Base-by-base conservation (phyloP, 148 eudicot genomes). In the Nepenthes mirabilis region DNA sequence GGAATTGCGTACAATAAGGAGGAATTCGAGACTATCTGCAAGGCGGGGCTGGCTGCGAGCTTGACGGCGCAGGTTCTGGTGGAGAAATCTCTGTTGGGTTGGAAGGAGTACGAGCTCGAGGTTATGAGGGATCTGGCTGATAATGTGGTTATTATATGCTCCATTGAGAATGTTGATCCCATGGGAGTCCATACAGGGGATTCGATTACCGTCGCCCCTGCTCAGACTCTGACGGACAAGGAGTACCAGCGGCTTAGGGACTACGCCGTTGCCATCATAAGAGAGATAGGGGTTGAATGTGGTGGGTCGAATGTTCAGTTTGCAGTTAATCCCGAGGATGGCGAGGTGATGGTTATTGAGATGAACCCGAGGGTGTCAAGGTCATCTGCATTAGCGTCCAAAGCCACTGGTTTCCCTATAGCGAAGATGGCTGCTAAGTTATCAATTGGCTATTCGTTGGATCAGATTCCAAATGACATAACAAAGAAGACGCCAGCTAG, bases 111-210 rank as follows among this genome's bases (percentile, higher is more conserved):
- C 66, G 97, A 94, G 79, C 82, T 94, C 45, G 97, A 89, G 82
- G 97, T 94, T 36, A 89, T 89, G 99, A 81, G 99, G 57, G 99
- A 94, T 70, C 81, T 89, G 68, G 99, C 99, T 14, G 99, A 94
- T 58, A 94, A 89, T 82, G 99, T 89, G 72, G 97, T 94, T 58
- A 89, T 94, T 60, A 94, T 94, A 10, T 89, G 99, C 72, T 89
- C 96, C 0, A 86, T 89, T 66, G 97, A 89, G 87, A 89, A 89
- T 72, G 77, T 94, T 65, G 99, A 88, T 57, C 80, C 99, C 33
- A 89, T 89, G 99, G 99, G 99, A 11, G 95, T 89, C 11, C 99
- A 88, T 77, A 89, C 95, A 0, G 99, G 99, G 60, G 99, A 94
- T 53, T 94, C 97, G 0, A 89, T 86, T 61, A 94, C 99, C 2